Percentiles rank a stretch among this genome's conserved stretches.
Conservation (phyloP, 352 stramenopile genomes). For the Phytopythium mirpurense region DNA sequence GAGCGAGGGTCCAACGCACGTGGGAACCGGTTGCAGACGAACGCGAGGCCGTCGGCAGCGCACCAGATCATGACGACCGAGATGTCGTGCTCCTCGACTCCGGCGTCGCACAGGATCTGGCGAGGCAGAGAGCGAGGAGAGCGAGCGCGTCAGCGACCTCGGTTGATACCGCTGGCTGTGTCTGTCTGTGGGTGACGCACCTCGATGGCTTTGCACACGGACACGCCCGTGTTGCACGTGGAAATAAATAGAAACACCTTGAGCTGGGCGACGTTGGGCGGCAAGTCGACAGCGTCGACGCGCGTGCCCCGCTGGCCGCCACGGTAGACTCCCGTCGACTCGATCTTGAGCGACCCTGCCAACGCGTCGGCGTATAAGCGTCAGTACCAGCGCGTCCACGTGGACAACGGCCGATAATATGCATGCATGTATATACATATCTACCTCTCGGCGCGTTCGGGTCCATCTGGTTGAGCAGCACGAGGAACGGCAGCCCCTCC, state of each 20-base stretch:
- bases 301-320: conserved; percentile 10
- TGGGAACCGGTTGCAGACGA: conserved; percentile 28
- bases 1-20: conserved; percentile 13
- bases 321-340: conserved; percentile 5
- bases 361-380: neutral
- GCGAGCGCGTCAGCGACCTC: neutral
- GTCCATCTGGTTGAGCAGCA: conserved; percentile 49
- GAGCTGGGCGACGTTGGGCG: conserved; percentile 22
- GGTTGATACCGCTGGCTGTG: neutral
- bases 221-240: conserved; percentile 18
- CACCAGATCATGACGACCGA: conserved; percentile 34
- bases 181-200: conserved; percentile 6
- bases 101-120: conserved; percentile 21
- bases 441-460: conserved; percentile 16
- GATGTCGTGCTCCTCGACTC: conserved; percentile 26
- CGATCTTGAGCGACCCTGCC: conserved; percentile 26
- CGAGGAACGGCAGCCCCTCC: conserved; percentile 37
- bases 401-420: too few species aligned
- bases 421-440: neutral
- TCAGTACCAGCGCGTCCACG: too few species aligned
- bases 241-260: conserved; percentile 34
- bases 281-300: conserved; percentile 29
- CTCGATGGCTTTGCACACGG: conserved; percentile 31
- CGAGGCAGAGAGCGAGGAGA: conserved; percentile 4
- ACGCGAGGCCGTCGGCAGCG: conserved; percentile 20